Conservation (phyloP, 78 protist genomes). For the Salpingoeca rosetta region DNA sequence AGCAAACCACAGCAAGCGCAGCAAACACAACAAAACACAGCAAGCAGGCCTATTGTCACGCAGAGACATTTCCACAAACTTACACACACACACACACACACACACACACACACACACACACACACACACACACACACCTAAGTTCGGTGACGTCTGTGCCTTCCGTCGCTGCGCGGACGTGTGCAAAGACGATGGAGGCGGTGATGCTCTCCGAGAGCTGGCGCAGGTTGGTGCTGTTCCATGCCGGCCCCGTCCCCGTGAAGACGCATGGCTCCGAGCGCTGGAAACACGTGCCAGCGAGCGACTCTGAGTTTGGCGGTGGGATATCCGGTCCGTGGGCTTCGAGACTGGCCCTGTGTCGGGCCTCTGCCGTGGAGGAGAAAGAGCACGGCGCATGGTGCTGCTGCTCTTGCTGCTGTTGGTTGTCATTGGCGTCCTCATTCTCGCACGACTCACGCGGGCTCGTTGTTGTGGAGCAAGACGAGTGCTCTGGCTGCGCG, state of each 20-base stretch:
- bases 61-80: no score
- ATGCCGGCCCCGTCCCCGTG: constrained; percentile 33
- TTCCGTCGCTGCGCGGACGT: constrained; percentile 41
- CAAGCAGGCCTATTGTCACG: no score
- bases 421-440: background rate
- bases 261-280: constrained; percentile 19
- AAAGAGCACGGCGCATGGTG: background rate
- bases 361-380: background rate
- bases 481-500: background rate
- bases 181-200: constrained; percentile 33
- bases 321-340: background rate
- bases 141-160: constrained; percentile 16
- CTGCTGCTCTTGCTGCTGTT: background rate
- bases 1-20: no score
- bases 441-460: no score
- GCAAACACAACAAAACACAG: no score
- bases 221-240: constrained; percentile 33
- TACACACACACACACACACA: no score
- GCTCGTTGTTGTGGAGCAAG: background rate
- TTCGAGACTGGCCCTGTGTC: background rate
- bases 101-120: no score
- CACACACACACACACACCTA: background rate
- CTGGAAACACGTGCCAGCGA: background rate
- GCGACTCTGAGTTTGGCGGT: background rate
- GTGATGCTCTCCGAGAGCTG: constrained; percentile 20